Evolutionary conservation across 164 flowering plant species (phyloP).

Genomic region (Umbilicus rupestris): DNA sequence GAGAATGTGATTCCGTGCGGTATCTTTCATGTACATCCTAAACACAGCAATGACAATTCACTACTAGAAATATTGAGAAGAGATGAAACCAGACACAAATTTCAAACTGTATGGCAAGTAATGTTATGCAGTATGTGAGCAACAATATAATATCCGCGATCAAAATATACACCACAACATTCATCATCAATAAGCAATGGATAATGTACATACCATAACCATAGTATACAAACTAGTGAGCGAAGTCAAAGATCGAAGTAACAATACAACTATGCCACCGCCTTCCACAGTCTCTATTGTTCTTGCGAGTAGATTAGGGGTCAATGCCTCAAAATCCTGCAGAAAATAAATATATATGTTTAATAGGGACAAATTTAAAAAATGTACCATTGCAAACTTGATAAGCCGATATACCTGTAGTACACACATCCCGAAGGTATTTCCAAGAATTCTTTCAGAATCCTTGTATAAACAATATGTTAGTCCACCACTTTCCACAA

Average conservation of each 20-base stretch:
- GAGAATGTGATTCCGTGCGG: conserved; percentile 85
- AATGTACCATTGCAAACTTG: neutral
- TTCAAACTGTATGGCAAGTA: too few species aligned
- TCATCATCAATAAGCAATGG: neutral
- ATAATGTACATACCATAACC: conserved; percentile 64
- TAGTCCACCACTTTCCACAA: conserved; percentile 62
- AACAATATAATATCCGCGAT: neutral
- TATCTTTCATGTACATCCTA: conserved; percentile 98
- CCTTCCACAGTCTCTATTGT: conserved; percentile 97
- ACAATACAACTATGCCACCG: conserved; percentile 77
- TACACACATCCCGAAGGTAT: conserved; percentile 92
- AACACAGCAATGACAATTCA: neutral
- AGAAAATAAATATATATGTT: neutral
- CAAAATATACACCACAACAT: neutral
- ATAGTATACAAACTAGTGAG: conserved; percentile 90
- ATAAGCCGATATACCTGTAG: conserved; percentile 51
- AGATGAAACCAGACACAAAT: neutral
- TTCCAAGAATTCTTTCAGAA: conserved; percentile 88
- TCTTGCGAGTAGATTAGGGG: conserved; percentile 93
- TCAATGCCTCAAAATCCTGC: conserved; percentile 97
- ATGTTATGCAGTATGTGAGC: neutral
- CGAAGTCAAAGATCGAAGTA: conserved; percentile 72
- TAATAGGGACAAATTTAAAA: neutral
- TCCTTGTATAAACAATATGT: conserved; percentile 84
- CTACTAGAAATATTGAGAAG: neutral